phyloP scores from a whole-genome alignment of 2,329 filamentous ascomycete species.

The Pseudogymnoascus pannorum region DNA sequence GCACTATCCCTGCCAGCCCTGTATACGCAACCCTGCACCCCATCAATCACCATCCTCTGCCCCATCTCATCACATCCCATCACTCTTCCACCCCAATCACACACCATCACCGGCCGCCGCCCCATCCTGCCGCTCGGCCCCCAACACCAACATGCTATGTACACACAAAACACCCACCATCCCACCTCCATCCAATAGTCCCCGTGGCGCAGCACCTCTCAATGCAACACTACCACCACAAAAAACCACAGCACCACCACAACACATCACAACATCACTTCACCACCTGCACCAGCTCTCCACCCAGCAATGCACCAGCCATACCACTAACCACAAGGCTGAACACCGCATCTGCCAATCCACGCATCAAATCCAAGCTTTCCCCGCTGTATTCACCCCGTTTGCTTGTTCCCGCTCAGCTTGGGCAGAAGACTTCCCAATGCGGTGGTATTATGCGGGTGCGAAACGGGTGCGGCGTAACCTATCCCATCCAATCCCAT shows the following conservation, averaged over 20 bases:
- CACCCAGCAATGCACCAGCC: background rate
- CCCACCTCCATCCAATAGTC: background rate
- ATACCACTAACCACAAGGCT: background rate
- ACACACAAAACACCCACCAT: background rate
- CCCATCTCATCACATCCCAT: background rate
- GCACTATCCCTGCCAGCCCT: background rate
- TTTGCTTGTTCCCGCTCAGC: too few relatives aligned
- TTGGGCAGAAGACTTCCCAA: too few relatives aligned
- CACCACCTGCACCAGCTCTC: background rate
- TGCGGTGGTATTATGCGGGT: too few relatives aligned
- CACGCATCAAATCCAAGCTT: background rate
- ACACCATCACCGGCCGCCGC: background rate
- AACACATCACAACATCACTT: background rate
- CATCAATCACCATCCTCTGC: background rate
- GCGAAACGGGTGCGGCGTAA: too few relatives aligned
- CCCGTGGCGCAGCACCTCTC: background rate
- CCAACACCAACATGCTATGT: background rate
- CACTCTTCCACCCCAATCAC: background rate
- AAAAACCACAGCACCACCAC: background rate
- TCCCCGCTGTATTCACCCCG: background rate
- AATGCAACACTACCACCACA: background rate
- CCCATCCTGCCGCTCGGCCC: background rate
- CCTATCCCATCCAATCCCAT: too few relatives aligned
- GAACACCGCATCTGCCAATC: background rate
- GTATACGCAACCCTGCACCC: background rate